Evolutionary conservation across 2,329 filamentous ascomycete genomes (phyloP), one percentile per base, ranked within the genome.

Genomic region (Hirsutella rhossiliensis): DNA sequence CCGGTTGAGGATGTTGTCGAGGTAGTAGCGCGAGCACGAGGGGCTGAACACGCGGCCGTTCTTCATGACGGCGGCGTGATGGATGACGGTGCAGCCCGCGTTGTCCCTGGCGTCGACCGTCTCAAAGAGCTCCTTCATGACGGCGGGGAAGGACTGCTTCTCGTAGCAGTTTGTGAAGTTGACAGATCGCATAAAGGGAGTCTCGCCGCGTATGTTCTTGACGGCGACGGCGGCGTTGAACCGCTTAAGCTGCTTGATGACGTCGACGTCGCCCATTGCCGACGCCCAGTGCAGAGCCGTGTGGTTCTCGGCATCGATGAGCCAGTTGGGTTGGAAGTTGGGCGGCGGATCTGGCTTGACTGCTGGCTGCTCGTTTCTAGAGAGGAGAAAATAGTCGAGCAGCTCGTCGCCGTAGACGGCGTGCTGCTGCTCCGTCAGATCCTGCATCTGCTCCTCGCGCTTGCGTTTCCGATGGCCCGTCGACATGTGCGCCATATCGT

Each of bases 81-180:
- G 92, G 56, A 98, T 90, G 42, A 95, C 86, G 0, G 88, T 96
- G 48, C 83, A 84, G 12, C 87, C 84, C 42, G 82, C 82, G 61
- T 78, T 80, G 58, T 98, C 92, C 19, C 84, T 76, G 47, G 79
- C 78, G 43, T 83, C 81, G 34, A 95, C 80, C 0, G 90, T 96
- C 32, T 82, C 78, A 42, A 89, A 80, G 4, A 98, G 75, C 50
- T 95, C 79, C 51, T 84, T 84, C 54, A 95, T 79, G 45, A 98
- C 80, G 19, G 76, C 75, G 0, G 87, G 84, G 66, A 97, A 96
- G 1, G 87, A 89, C 52, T 87, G 79, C 65, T 92, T 94, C 61
- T 97, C 92, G 61, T 82, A 92, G 60, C 92, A 95, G 62, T 98
- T 98, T 39, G 90, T 97, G 62, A 97, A 98, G 58, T 94, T 78